Percentiles rank a stretch among this genome's conserved stretches.
phyloP scores from a whole-genome alignment of 257 asterid genomes.

The Prunella vulgaris region DNA sequence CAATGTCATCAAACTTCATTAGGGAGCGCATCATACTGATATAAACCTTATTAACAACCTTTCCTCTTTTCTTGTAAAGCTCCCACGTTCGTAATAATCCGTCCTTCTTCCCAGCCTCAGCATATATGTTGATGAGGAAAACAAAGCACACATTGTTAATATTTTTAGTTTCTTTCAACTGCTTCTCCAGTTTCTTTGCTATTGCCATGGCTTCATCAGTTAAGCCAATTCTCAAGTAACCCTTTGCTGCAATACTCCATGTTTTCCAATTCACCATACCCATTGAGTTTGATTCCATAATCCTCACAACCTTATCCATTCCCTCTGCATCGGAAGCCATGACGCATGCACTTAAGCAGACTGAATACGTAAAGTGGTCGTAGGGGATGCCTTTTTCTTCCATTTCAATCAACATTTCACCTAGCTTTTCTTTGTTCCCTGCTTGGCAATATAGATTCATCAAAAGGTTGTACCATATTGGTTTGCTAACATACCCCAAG shows the following conservation, averaged over 20 bases:
- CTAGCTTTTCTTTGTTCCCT: conserved; percentile 35
- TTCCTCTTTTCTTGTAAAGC: conserved; percentile 31
- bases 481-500: conserved; percentile 39
- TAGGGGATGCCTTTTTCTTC: conserved; percentile 35
- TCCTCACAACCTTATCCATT: conserved; percentile 40
- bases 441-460: conserved; percentile 48
- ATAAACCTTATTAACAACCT: conserved; percentile 43
- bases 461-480: conserved; percentile 59
- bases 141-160: conserved; percentile 10
- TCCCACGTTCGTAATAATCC: conserved; percentile 49
- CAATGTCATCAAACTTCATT: conserved; percentile 43
- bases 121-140: conserved; percentile 43
- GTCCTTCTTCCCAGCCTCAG: conserved; percentile 49
- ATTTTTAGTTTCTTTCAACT: conserved; percentile 4
- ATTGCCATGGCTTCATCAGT: conserved; percentile 40
- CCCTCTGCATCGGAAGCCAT: conserved; percentile 47
- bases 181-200: conserved; percentile 40
- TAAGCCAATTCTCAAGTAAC: conserved; percentile 49
- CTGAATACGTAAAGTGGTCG: conserved; percentile 39
- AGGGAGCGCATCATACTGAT: conserved; percentile 52
- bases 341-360: conserved; percentile 46
- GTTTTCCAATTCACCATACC: conserved; percentile 28
- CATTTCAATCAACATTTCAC: conserved; percentile 53
- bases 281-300: conserved; percentile 40
- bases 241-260: conserved; percentile 34